Evolutionary conservation across 768 basidiomycete species (phyloP).

Genomic region (Serendipita sp.): DNA sequence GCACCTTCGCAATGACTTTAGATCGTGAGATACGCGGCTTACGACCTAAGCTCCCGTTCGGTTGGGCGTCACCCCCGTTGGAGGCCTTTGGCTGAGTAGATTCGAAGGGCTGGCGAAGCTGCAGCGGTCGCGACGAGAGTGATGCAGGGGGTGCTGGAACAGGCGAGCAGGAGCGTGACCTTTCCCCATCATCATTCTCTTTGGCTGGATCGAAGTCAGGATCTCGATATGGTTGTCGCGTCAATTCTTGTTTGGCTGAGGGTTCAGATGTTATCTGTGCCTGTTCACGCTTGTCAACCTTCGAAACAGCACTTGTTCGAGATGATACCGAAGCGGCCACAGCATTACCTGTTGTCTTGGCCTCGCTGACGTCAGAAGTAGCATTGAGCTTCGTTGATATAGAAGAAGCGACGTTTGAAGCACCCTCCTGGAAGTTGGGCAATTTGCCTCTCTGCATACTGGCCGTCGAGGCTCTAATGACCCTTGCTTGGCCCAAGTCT

Average conservation of each 20-base stretch:
- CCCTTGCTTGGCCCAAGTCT: no score
- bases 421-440: no score
- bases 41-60: slow-evolving; percentile 18
- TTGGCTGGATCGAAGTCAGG: background rate
- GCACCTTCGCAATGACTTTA: slow-evolving; percentile 59
- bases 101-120: background rate
- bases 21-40: slow-evolving; percentile 70
- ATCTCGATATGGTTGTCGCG: background rate
- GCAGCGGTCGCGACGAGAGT: background rate
- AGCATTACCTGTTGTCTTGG: no score
- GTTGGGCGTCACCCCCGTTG: background rate
- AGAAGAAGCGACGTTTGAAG: no score
- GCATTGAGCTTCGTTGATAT: no score
- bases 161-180: background rate
- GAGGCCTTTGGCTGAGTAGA: background rate
- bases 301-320: no score
- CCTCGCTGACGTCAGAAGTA: no score
- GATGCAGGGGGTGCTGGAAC: slow-evolving; percentile 1
- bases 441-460: no score
- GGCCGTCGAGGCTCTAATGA: no score
- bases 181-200: background rate
- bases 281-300: no score
- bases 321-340: no score
- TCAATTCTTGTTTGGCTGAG: background rate
- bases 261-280: no score